Evolutionary conservation across 768 basidiomycete genomes (phyloP), one percentile per base, ranked within the genome.

Genomic region (Termitomyces sp.): DNA sequence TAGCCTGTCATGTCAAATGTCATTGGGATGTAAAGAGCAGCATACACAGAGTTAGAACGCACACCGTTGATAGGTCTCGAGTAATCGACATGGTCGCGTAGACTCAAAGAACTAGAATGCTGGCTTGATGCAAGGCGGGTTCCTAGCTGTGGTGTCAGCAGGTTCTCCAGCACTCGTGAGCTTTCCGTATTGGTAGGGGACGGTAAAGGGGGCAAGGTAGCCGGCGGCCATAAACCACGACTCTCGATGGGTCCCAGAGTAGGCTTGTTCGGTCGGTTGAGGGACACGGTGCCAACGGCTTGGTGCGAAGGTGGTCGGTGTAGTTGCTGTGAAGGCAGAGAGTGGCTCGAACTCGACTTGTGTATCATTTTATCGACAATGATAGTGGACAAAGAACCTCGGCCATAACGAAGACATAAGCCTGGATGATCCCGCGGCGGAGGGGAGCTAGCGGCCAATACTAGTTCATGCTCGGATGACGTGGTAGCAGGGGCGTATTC

Each of bases 1-100:
- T 59, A 23, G 67, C 58, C 70, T 70, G 46, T 37, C n/a, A 11
- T 12, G 30, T 47, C n/a, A 5, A 17, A 43, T 14, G 41, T 42
- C 49, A 43, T 35, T 19, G 8, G 40, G 25, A 53, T 27, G 27
- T n/a, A 27, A 30, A 7, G 10, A 42, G 30, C 19, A 2, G 25
- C 3, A 28, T 1, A 35, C 19, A 37, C 1, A 28, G 17, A 25
- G 3, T 0, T 3, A 41, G 10, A 23, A 61, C 70, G 21, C 54
- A 73, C 70, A 52, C 68, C 70, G 42, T 64, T 67, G 32, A 75
- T 73, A 17, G 73, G 72, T 46, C 74, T 64, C 30, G 73, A 70
- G 58, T 76, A 76, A 54, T 76, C 74, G 44, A 73, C 70, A 57
- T 76, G 59, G 59, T 76, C 74, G 43, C 73, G 66, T 47, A 76